Percentiles rank a stretch among this genome's conserved stretches.
phyloP scores from a whole-genome alignment of 192 early-diverging fungal genomes.

The Entrophospora sp. region DNA sequence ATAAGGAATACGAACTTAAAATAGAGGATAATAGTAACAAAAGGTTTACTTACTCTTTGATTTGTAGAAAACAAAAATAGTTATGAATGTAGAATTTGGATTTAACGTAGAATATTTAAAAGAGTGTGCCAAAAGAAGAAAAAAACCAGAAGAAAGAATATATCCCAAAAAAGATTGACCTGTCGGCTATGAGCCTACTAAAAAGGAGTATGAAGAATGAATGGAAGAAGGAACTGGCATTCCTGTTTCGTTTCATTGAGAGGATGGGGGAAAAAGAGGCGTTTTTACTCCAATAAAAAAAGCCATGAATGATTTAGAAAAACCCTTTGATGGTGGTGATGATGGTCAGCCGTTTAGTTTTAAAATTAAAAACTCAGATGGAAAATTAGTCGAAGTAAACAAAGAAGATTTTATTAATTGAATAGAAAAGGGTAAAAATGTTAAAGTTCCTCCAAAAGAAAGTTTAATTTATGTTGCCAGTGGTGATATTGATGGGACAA shows the following conservation, averaged over 20 bases:
- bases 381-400: not conserved
- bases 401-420: constrained; percentile 2
- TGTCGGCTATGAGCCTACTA: not conserved
- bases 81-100: constrained; percentile 2
- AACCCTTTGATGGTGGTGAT: not conserved
- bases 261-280: constrained; percentile 1
- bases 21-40: not conserved
- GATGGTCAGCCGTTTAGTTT: not conserved
- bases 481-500: not conserved
- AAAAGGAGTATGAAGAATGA: not conserved
- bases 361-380: not conserved
- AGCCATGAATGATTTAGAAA: not conserved
- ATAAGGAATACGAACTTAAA: not conserved
- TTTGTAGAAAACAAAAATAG: constrained; percentile 1
- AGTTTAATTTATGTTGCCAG: not conserved
- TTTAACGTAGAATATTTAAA: not conserved
- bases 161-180: constrained; percentile 1
- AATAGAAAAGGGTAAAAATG: not conserved
- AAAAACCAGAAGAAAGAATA: not conserved
- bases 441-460: not conserved
- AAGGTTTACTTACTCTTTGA: not conserved
- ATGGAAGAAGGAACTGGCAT: not conserved
- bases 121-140: not conserved
- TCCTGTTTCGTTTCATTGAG: not conserved
- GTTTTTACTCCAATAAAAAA: constrained; percentile 7